These are phyloP conservation scores for Podaxis carcinomalis DNA, from an alignment of 768 basidiomycete genomes.

Conservation along the genomic window DNA sequence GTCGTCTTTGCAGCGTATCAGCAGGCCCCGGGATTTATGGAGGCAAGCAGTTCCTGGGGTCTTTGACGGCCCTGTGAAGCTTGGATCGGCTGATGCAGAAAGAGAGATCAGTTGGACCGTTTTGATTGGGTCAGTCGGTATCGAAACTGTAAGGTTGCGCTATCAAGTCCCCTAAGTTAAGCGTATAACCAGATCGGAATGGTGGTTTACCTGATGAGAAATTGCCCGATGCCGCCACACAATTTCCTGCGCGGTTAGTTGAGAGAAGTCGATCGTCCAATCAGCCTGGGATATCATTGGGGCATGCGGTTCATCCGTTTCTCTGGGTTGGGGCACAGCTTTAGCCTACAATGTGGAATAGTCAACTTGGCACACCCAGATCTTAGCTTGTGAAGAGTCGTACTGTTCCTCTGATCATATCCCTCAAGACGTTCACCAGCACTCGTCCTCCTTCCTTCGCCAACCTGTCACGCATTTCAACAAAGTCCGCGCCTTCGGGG, in stretches of 20 bases:
- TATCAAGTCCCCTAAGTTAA: constrained; percentile 19
- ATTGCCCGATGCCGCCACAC: constrained; percentile 58
- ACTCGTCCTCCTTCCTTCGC: constrained; percentile 64
- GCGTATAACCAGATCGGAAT: constrained; percentile 23
- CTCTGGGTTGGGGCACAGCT: constrained; percentile 41
- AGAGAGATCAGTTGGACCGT: constrained; percentile 35
- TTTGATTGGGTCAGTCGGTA: constrained; percentile 21
- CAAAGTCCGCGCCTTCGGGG: constrained; percentile 47
- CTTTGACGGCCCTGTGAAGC: constrained; percentile 8
- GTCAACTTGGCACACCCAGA: neutral
- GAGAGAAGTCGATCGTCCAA: constrained; percentile 51
- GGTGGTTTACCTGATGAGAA: constrained; percentile 54
- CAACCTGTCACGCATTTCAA: constrained; percentile 50
- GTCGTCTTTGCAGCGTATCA: constrained; percentile 52
- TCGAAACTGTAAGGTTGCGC: constrained; percentile 14
- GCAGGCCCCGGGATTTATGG: constrained; percentile 33
- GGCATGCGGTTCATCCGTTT: constrained; percentile 42
- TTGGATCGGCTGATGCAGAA: constrained; percentile 11
- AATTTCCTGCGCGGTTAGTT: constrained; percentile 53
- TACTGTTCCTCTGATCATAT: constrained; percentile 47
- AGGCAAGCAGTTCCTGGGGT: constrained; percentile 41
- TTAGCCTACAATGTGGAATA: constrained; percentile 33
- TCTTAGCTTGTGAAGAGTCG: neutral
- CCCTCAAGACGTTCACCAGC: constrained; percentile 65
- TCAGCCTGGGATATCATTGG: constrained; percentile 52